Evolutionary conservation across 2,329 filamentous ascomycete genomes (phyloP).

Genomic region (Fusarium acutatum): DNA sequence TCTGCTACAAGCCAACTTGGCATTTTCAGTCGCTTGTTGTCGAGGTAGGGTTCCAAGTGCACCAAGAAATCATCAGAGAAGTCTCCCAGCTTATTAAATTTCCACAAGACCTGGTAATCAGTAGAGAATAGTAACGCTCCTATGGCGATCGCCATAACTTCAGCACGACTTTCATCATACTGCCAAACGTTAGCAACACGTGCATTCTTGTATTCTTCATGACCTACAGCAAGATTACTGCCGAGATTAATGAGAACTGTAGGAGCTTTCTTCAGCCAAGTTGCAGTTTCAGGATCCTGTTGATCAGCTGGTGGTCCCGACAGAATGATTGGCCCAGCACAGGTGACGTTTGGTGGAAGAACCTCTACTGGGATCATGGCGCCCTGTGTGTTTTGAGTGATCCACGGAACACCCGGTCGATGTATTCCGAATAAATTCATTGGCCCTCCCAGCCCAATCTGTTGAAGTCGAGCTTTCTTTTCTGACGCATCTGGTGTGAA

Average conservation of each 20-base stretch:
- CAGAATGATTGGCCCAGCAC: constrained; percentile 56
- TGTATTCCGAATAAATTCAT: constrained; percentile 38
- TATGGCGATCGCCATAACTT: neutral
- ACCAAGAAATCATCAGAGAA: constrained; percentile 12
- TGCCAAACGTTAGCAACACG: fast-evolving
- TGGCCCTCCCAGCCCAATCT: constrained; percentile 29
- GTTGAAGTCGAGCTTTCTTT: constrained; percentile 33
- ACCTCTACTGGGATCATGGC: constrained; percentile 21
- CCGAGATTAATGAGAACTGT: constrained; percentile 61
- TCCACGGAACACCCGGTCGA: constrained; percentile 41
- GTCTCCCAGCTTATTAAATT: constrained; percentile 22
- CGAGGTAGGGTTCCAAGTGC: constrained; percentile 14
- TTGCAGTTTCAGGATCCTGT: constrained; percentile 52
- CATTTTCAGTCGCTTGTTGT: constrained; percentile 27
- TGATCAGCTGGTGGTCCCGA: constrained; percentile 47
- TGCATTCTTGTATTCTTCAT: fast-evolving
- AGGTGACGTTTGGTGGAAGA: constrained; percentile 35
- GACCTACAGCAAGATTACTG: constrained; percentile 39
- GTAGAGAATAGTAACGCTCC: neutral
- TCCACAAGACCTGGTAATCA: constrained; percentile 46
- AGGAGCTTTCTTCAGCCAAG: constrained; percentile 52
- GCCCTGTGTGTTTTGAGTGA: constrained; percentile 38
- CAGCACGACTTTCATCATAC: neutral
- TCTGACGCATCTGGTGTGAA: constrained; percentile 38
- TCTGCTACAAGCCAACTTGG: constrained; percentile 42